Conservation (phyloP, 352 stramenopile genomes). For the Blastocystis sp. region DNA sequence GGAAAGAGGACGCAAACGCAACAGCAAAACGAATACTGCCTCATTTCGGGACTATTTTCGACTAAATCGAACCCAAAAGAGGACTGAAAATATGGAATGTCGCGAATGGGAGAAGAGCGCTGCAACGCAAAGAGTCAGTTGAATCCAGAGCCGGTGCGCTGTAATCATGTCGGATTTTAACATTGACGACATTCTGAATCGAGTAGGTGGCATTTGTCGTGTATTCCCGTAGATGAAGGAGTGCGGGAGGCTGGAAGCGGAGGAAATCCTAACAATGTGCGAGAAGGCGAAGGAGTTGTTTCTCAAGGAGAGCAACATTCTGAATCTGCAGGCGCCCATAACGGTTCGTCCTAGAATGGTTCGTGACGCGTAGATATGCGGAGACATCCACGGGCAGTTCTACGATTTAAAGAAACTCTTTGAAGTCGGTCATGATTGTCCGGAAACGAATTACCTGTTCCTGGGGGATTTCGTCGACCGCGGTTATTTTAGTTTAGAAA, state of each 20-base stretch:
- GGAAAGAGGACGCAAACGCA: too few species aligned
- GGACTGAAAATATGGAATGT: too few species aligned
- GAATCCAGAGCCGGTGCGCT: too few species aligned
- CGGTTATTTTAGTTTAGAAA: slow-evolving; percentile 99
- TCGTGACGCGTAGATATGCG: slow-evolving; percentile 89
- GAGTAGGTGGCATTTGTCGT: not conserved
- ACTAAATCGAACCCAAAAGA: too few species aligned
- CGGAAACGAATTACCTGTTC: slow-evolving; percentile 99
- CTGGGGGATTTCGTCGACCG: slow-evolving; percentile 99
- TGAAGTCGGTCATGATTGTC: slow-evolving; percentile 91
- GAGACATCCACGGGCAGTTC: slow-evolving; percentile 99
- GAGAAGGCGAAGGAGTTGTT: slow-evolving; percentile 97
- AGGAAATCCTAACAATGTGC: slow-evolving; percentile 86
- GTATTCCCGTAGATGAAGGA: slow-evolving; percentile 27
- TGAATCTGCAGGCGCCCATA: slow-evolving; percentile 95
- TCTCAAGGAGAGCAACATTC: slow-evolving; percentile 98
- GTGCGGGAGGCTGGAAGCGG: slow-evolving; percentile 85
- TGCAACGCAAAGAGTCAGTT: too few species aligned
- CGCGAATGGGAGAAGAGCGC: too few species aligned
- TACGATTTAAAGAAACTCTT: slow-evolving; percentile 98
- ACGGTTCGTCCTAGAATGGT: slow-evolving; percentile 82
- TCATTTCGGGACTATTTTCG: too few species aligned
- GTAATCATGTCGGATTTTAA: slow-evolving; percentile 63
- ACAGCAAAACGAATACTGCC: too few species aligned
- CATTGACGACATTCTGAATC: slow-evolving; percentile 17